Evolutionary conservation across 179 eudicot genomes (phyloP).

Genomic region (Heliamphora pulchella): DNA sequence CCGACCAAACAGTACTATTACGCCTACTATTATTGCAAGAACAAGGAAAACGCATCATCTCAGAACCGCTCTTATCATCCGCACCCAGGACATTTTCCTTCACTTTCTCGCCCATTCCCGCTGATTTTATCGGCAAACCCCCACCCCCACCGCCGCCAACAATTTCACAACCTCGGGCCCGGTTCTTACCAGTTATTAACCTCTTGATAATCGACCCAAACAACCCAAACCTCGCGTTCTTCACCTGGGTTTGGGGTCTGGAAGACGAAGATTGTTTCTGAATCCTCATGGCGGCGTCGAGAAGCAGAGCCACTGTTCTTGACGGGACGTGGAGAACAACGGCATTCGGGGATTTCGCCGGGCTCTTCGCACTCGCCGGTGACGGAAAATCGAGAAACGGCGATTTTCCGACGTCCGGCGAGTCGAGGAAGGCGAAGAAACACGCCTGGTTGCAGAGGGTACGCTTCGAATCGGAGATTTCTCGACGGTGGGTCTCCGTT

Average conservation of each 20-base stretch:
- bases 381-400: constrained; percentile 29
- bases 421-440: constrained; percentile 38
- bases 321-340: constrained; percentile 58
- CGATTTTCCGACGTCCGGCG: constrained; percentile 51
- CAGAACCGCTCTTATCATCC: not conserved
- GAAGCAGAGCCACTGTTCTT: constrained; percentile 52
- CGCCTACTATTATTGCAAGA: constrained; percentile 6
- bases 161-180: constrained; percentile 24
- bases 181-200: constrained; percentile 33
- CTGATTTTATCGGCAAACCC: not conserved
- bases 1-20: constrained; percentile 28
- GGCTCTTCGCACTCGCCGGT: constrained; percentile 31
- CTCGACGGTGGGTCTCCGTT: constrained; percentile 27
- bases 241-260: constrained; percentile 31
- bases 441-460: constrained; percentile 57
- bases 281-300: constrained; percentile 66
- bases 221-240: constrained; percentile 40
- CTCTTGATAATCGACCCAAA: constrained; percentile 59
- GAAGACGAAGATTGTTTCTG: constrained; percentile 26
- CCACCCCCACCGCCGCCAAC: constrained; percentile 19
- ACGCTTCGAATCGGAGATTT: constrained; percentile 20
- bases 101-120: constrained; percentile 14
- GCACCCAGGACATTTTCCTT: constrained; percentile 4
- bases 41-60: not conserved
- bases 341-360: constrained; percentile 25